Evolutionary conservation across 2,329 filamentous ascomycete genomes (phyloP).

Genomic region (Zasmidium citrigriseum): DNA sequence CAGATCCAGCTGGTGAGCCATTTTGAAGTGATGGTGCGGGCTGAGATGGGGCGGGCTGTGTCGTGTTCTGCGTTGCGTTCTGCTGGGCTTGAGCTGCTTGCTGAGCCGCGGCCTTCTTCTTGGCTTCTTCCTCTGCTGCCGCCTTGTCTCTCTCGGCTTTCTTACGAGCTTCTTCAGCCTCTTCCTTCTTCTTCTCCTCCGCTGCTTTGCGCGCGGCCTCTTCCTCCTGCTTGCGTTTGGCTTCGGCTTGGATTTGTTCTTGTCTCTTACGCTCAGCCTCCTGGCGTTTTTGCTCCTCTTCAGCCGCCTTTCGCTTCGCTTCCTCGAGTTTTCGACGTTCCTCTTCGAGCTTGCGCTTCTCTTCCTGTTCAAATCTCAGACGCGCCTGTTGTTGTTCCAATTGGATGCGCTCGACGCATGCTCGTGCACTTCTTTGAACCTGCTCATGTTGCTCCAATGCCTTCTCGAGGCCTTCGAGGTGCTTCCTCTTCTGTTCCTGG

Average conservation of each 20-base stretch:
- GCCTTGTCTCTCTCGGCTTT: constrained; percentile 4
- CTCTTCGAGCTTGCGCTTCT: constrained; percentile 14
- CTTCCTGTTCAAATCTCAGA: constrained; percentile 14
- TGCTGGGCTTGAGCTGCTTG: constrained; percentile 3
- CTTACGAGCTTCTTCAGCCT: constrained; percentile 1
- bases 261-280: constrained; percentile 7
- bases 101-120: constrained; percentile 13
- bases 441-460: constrained; percentile 21
- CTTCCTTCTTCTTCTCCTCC: constrained; percentile 8
- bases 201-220: constrained; percentile 7
- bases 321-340: constrained; percentile 16
- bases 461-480: constrained; percentile 21
- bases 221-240: constrained; percentile 2
- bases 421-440: constrained; percentile 17
- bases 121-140: constrained; percentile 3
- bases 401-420: constrained; percentile 16
- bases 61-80: constrained; percentile 6
- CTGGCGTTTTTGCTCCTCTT: constrained; percentile 6
- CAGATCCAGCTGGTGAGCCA: background rate
- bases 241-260: background rate
- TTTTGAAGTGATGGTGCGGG: background rate
- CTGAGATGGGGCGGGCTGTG: background rate
- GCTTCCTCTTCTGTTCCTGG: constrained; percentile 18
- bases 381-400: constrained; percentile 17
- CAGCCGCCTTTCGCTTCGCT: constrained; percentile 11